These are phyloP conservation scores for Nitzschia sp. DNA, from an alignment of 108 stramenopile genomes.

Conservation along the genomic window DNA sequence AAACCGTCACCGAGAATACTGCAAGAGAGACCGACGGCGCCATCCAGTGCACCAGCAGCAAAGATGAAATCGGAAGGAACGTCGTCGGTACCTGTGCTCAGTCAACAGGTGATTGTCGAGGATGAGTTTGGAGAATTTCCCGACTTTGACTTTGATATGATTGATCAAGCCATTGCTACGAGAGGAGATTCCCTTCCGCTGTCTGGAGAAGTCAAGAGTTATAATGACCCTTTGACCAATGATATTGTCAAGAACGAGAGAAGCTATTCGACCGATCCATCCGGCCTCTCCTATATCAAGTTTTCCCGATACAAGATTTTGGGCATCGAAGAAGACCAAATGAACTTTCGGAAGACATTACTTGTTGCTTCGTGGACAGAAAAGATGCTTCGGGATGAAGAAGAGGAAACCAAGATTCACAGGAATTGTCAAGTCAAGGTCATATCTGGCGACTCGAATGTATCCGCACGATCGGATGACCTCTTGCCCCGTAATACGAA, in stretches of 20 bases:
- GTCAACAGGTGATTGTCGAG: conserved; percentile 22
- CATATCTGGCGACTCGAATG: neutral
- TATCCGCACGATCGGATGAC: neutral
- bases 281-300: conserved; percentile 38
- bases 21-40: neutral
- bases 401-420: conserved; percentile 38
- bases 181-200: neutral
- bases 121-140: conserved; percentile 60
- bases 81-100: neutral
- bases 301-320: conserved; percentile 75
- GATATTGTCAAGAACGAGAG: conserved; percentile 24
- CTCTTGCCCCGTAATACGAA: neutral
- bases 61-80: neutral
- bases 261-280: neutral
- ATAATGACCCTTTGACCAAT: conserved; percentile 1
- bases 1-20: too few relatives aligned
- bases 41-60: neutral
- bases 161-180: conserved; percentile 39
- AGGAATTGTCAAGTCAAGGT: conserved; percentile 8
- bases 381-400: conserved; percentile 27
- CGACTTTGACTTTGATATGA: conserved; percentile 54
- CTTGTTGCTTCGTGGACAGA: conserved; percentile 56
- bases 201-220: too few relatives aligned
- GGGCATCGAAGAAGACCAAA: conserved; percentile 45
- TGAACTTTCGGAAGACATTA: conserved; percentile 57